Evolutionary conservation across 2,329 filamentous ascomycete genomes (phyloP).

Genomic region (Dryadomyces quercus-mongolicae): DNA sequence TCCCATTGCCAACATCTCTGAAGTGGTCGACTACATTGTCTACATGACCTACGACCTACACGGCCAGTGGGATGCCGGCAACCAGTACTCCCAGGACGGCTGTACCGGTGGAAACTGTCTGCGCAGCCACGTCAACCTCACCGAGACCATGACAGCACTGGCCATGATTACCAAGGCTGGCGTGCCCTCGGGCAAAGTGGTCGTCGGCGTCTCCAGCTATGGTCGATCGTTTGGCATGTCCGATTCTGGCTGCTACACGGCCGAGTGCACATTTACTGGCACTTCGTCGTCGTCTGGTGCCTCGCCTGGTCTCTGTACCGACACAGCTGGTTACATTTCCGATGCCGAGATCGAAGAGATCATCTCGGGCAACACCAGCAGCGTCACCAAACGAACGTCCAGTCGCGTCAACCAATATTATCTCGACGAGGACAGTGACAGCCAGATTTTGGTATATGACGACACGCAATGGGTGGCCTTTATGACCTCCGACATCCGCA

Average conservation of each 20-base stretch:
- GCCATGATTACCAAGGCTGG: slow-evolving; percentile 26
- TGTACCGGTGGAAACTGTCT: slow-evolving; percentile 20
- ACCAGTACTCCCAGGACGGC: slow-evolving; percentile 10
- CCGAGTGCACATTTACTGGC: slow-evolving; percentile 22
- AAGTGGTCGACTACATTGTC: slow-evolving; percentile 21
- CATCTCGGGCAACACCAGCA: neutral
- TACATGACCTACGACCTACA: slow-evolving; percentile 24
- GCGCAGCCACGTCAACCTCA: slow-evolving; percentile 23
- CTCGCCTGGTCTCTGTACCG: slow-evolving; percentile 21
- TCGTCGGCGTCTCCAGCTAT: slow-evolving; percentile 23
- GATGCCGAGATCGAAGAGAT: slow-evolving; percentile 22
- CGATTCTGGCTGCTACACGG: slow-evolving; percentile 16
- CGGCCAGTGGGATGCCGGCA: slow-evolving; percentile 26
- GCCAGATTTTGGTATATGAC: slow-evolving; percentile 10
- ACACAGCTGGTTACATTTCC: slow-evolving; percentile 24
- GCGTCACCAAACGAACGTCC: no score
- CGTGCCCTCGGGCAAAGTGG: slow-evolving; percentile 17
- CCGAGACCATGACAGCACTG: slow-evolving; percentile 20
- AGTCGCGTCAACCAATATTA: neutral
- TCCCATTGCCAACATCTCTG: slow-evolving; percentile 17
- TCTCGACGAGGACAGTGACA: slow-evolving; percentile 7
- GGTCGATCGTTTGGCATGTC: slow-evolving; percentile 22
- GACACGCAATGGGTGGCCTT: slow-evolving; percentile 11
- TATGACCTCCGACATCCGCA: slow-evolving; percentile 11
- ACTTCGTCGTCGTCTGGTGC: slow-evolving; percentile 15